Evolutionary conservation across 768 basidiomycete species (phyloP).

Genomic region (Suillus subalutaceus): DNA sequence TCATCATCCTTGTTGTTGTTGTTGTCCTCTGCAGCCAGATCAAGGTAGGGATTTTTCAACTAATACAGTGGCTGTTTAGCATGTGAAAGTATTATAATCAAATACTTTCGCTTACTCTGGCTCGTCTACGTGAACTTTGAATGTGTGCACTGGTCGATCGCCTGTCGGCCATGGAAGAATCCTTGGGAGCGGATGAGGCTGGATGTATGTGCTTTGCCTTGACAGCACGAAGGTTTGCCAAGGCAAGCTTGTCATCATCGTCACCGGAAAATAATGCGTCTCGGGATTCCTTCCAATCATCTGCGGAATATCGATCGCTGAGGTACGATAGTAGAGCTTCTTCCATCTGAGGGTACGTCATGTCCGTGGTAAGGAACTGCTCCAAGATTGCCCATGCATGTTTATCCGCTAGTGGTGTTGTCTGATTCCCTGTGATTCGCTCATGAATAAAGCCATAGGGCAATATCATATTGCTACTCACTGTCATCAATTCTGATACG

Average conservation of each 20-base stretch:
- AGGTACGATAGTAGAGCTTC: too few species aligned
- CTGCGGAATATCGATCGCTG: too few species aligned
- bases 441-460: not conserved
- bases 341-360: too few species aligned
- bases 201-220: too few species aligned
- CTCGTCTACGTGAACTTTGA: not conserved
- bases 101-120: not conserved
- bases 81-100: not conserved
- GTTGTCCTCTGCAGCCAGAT: not conserved
- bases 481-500: not conserved
- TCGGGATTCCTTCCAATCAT: too few species aligned
- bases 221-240: too few species aligned
- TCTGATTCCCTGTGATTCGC: not conserved
- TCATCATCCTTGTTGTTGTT: not conserved
- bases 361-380: too few species aligned
- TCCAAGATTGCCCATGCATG: too few species aligned
- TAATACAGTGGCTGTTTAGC: not conserved
- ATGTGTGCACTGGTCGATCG: not conserved
- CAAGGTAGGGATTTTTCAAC: not conserved
- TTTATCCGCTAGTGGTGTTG: too few species aligned
- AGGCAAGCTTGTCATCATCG: too few species aligned
- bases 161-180: not conserved
- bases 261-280: too few species aligned
- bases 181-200: not conserved
- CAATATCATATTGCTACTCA: not conserved